phyloP scores from a whole-genome alignment of 139 green algal species.

The Chlamydomonas schloesseri region DNA sequence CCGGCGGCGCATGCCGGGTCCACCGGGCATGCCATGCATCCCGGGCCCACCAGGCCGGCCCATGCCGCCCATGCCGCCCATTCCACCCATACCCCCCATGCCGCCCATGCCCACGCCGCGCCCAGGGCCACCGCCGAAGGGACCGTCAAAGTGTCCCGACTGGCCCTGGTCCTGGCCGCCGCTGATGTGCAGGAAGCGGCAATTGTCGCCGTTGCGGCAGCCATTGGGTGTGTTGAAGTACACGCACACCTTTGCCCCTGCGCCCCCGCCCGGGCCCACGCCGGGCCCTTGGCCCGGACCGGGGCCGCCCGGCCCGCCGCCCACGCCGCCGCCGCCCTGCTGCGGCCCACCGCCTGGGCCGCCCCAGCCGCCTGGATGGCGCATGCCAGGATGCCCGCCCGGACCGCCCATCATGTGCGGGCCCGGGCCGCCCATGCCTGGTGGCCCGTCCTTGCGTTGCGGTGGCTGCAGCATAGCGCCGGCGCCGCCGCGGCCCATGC shows the following conservation, averaged over 20 bases:
- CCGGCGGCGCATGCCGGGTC: not conserved
- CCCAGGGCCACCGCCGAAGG: not conserved
- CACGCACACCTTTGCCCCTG: constrained; percentile 32
- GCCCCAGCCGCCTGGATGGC: not conserved
- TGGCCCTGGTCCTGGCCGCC: not conserved
- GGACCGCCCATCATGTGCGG: not conserved
- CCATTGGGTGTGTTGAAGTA: constrained; percentile 34
- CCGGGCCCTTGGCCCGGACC: not conserved
- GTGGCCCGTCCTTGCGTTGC: not conserved
- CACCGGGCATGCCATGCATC: not conserved
- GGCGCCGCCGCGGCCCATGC: too few relatives aligned
- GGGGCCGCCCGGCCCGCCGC: too few relatives aligned
- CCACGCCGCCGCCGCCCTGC: too few relatives aligned
- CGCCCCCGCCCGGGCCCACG: not conserved
- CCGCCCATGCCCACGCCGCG: not conserved
- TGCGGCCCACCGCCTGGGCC: too few relatives aligned
- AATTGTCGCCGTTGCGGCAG: constrained; percentile 40
- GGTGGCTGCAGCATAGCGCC: too few relatives aligned
- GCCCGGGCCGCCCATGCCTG: not conserved
- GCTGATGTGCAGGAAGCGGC: constrained; percentile 39
- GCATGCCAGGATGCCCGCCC: not conserved
- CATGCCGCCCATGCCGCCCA: not conserved
- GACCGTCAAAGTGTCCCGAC: not conserved
- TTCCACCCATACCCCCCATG: not conserved
- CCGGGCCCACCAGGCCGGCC: not conserved